Conservation (phyloP, 441 rosid genomes). For the Flueggea neowawraea region DNA sequence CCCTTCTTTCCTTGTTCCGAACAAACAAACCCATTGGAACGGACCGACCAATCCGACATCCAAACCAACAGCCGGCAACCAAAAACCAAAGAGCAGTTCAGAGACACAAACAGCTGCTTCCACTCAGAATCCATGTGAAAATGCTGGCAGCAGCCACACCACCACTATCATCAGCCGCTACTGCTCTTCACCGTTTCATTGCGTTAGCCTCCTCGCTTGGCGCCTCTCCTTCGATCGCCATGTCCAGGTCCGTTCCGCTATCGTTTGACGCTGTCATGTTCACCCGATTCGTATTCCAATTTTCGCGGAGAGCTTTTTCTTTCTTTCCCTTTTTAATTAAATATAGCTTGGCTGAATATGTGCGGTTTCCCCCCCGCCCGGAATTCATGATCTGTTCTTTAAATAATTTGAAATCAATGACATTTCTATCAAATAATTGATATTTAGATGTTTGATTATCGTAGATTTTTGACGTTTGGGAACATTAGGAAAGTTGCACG, state of each 20-base stretch:
- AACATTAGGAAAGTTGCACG: conserved; percentile 37
- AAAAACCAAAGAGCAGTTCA: too few relatives aligned
- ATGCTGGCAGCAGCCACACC: conserved; percentile 29
- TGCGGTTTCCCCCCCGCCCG: too few relatives aligned
- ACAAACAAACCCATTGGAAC: too few relatives aligned
- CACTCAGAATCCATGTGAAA: conserved; percentile 33
- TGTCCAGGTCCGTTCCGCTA: conserved; percentile 43
- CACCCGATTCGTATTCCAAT: neutral
- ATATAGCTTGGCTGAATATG: neutral
- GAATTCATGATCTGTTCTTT: neutral
- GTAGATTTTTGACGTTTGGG: conserved; percentile 59
- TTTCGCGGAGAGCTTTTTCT: neutral
- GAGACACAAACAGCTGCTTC: too few relatives aligned
- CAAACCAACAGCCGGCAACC: too few relatives aligned
- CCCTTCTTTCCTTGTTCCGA: too few relatives aligned
- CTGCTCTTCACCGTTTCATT: neutral
- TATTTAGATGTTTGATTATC: conserved; percentile 14
- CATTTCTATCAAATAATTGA: neutral
- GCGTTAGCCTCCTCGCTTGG: conserved; percentile 17
- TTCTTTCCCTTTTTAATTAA: neutral
- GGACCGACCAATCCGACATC: too few relatives aligned
- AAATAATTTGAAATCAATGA: too few relatives aligned
- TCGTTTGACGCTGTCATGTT: neutral
- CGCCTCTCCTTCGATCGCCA: conserved; percentile 23
- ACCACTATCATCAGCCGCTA: neutral